A percentile compares a stretch with the other conserved stretches of the same genome.
phyloP scores from a whole-genome alignment of 108 stramenopile genomes.

The Cyclotella cryptica region DNA sequence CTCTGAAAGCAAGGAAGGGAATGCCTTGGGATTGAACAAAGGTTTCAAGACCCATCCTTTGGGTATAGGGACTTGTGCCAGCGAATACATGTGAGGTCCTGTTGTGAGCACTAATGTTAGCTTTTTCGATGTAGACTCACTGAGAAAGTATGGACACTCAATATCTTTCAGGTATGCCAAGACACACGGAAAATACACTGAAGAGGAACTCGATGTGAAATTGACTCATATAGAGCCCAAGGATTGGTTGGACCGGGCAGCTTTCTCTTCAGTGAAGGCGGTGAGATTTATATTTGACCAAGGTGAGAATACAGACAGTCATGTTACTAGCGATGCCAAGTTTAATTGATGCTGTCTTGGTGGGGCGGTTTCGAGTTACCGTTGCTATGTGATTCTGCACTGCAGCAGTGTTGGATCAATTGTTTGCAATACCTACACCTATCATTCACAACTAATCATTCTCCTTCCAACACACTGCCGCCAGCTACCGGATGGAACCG shows the following conservation, averaged over 20 bases:
- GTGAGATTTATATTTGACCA: slow-evolving; percentile 74
- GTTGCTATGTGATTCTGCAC: no score
- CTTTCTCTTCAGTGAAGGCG: slow-evolving; percentile 68
- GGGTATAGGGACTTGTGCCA: slow-evolving; percentile 57
- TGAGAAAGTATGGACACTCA: neutral
- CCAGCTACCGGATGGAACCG: slow-evolving; percentile 61
- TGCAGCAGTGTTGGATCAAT: no score
- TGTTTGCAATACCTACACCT: neutral
- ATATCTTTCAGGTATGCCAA: slow-evolving; percentile 46
- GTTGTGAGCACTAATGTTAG: neutral
- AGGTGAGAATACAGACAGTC: slow-evolving; percentile 24
- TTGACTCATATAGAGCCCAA: slow-evolving; percentile 70
- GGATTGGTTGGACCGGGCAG: slow-evolving; percentile 56
- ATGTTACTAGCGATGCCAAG: neutral
- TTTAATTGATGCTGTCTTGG: neutral
- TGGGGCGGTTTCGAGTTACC: no score
- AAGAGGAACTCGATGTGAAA: slow-evolving; percentile 72
- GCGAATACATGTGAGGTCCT: slow-evolving; percentile 49
- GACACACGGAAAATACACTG: slow-evolving; percentile 71
- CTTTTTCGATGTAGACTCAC: neutral
- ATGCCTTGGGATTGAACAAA: slow-evolving; percentile 13
- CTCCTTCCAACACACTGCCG: neutral
- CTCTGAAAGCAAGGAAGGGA: slow-evolving; percentile 7
- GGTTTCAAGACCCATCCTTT: slow-evolving; percentile 48
- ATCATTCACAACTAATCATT: neutral